These are phyloP conservation scores for Adenanthera pavonina DNA, from an alignment of 306 rosid species.

Conservation along the genomic window DNA sequence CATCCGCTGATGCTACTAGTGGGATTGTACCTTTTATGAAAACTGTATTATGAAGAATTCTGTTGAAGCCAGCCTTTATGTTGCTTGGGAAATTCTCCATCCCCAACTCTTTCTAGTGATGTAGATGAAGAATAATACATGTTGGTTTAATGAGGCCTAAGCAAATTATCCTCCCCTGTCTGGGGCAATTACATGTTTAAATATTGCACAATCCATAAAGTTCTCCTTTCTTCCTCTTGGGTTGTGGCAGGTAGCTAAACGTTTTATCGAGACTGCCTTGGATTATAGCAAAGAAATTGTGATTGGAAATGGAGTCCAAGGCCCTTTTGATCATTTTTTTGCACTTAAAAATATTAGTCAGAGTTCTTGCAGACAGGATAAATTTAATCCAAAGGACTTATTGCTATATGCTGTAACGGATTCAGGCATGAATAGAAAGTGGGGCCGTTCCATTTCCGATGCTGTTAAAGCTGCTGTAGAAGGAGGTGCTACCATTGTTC, in stretches of 20 bases:
- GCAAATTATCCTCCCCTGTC: background rate
- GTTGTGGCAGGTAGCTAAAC: conserved; percentile 74
- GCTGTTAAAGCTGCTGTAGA: conserved; percentile 89
- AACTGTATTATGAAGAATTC: background rate
- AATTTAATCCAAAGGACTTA: conserved; percentile 70
- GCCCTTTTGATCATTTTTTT: conserved; percentile 85
- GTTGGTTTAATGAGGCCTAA: conserved; percentile 2
- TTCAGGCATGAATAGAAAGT: conserved; percentile 78
- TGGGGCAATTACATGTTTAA: background rate
- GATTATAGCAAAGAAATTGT: conserved; percentile 72
- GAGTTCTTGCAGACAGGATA: conserved; percentile 50
- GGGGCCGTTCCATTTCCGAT: conserved; percentile 87
- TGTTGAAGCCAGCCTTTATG: background rate
- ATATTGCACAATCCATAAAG: conserved; percentile 11
- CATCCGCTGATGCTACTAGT: background rate
- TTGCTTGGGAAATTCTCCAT: background rate
- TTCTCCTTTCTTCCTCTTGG: conserved; percentile 11
- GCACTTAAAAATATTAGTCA: conserved; percentile 55
- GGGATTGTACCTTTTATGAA: background rate
- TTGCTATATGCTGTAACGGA: conserved; percentile 90
- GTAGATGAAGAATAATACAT: background rate
- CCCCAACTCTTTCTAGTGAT: background rate
- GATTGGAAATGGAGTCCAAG: conserved; percentile 89
- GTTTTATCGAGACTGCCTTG: conserved; percentile 69
- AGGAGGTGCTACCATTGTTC: conserved; percentile 95